These are phyloP conservation scores for Extremus antarcticus DNA, from an alignment of 495 filamentous ascomycete genomes.

Conservation along the genomic window DNA sequence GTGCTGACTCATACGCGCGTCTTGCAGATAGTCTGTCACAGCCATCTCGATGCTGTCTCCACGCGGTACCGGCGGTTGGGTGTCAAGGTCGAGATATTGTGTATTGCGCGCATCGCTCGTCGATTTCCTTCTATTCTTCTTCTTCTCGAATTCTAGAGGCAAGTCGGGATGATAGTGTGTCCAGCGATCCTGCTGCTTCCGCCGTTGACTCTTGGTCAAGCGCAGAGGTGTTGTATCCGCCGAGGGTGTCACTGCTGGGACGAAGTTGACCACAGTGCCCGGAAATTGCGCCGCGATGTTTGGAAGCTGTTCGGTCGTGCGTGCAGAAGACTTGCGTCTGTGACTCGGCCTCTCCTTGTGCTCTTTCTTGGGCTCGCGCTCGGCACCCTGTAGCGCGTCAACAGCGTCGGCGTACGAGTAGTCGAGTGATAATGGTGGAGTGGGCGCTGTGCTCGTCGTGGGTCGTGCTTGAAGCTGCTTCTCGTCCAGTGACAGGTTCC, in stretches of 20 bases:
- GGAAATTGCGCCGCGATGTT: neutral
- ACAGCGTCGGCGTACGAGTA: constrained; percentile 20
- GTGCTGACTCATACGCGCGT: constrained; percentile 75
- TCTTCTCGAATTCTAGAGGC: constrained; percentile 22
- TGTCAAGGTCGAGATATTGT: neutral
- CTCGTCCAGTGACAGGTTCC: neutral
- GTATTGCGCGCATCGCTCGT: constrained; percentile 15
- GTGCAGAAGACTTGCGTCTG: neutral
- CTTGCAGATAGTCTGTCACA: constrained; percentile 73
- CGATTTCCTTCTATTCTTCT: constrained; percentile 13
- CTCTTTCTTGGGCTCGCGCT: constrained; percentile 4
- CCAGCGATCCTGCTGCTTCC: neutral
- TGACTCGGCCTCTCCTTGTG: neutral
- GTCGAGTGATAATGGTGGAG: constrained; percentile 12
- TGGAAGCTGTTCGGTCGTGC: neutral
- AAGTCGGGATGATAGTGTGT: constrained; percentile 22
- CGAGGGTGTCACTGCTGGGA: neutral
- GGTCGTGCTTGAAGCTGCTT: constrained; percentile 3
- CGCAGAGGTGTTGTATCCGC: neutral
- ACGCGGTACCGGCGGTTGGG: neutral
- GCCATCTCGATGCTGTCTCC: constrained; percentile 76
- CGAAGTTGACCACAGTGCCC: neutral
- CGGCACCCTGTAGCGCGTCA: constrained; percentile 10
- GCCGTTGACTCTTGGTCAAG: neutral
- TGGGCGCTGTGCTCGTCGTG: constrained; percentile 1